Evolutionary conservation across 768 basidiomycete genomes (phyloP), one percentile per base, ranked within the genome.

Genomic region (Pleurotus salmoneostramineus): DNA sequence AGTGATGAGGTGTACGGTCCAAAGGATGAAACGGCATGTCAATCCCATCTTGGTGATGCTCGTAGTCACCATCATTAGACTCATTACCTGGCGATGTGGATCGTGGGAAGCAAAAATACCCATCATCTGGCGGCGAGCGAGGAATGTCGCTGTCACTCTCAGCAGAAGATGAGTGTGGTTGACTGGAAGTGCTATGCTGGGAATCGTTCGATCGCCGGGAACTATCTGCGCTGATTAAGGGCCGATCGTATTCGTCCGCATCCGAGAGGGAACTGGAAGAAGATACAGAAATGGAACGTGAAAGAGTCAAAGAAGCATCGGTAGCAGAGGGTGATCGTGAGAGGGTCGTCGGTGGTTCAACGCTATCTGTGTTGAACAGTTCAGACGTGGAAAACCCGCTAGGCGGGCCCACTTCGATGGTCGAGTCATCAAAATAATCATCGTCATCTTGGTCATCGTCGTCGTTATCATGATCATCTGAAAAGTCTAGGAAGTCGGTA

Each of bases 71-170:
- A 37, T 62, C 63, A 34, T 64, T 60, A 27, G 66, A 61, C 46
- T 65, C 56, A 36, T 61, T 58, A 42, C 63, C 59, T 14, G 65
- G 61, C 47, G 63, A 65, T 52, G 51, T 50, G 21, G 64, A 63
- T 7, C 62, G 36, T 33, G 64, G 58, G 56, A 65, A 66, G 27
- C 42, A 61, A 54, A 67, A 64, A 49, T 62, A 64, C 34, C 65
- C 63, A 34, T 56, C 45, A 14, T 69, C 65, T 47, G 66, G 65
- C 14, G 67, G 64, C 12, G 66, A 68, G 50, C 57, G 63, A 34
- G 65, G 63, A 48, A 62, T 60, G 50, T 72, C 70, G 49, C 62
- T 63, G n/a, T 69, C 64, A 55, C 61, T 64, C 57, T 69, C 68
- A 7, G 63, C 54, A 45, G 61, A 67, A 40, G 66, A 68, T 12